Evolutionary conservation across 208 protist genomes (phyloP), one percentile per base, ranked within the genome.

Genomic region (Leishmania amazonensis): DNA sequence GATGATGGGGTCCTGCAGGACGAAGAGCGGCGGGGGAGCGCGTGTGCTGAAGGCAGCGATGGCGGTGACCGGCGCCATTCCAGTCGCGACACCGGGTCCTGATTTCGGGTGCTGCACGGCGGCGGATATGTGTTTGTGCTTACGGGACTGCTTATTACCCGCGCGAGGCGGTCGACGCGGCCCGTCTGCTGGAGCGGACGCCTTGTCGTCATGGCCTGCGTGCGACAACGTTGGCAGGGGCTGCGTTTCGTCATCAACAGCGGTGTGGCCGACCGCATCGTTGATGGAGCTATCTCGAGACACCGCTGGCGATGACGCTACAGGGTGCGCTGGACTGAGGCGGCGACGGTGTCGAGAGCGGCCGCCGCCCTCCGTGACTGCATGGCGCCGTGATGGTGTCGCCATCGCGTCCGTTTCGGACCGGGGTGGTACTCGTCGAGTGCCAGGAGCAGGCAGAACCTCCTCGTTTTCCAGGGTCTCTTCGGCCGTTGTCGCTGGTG

Each of bases 231-330:
- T 45, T 35, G 3, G 38, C 6, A 35, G 19, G 65, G 65, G 31
- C 65, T 71, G 65, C 31, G 17, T 21, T 9, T 47, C 11, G 47
- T 71, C 19, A 47, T 13, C 28, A 15, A 24, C n/a, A 54, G 47
- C 70, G 70, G 28, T 28, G 47, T 38, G 47, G 47, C 47, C 28
- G 28, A n/a, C 42, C 47, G 51, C 49, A 60, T 76, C 47, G 49
- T 60, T 40, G 72, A 60, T 60, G 31, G 72, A 76, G 72, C 72
- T 60, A 8, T 15, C 68, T 31, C 28, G 68, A 42, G 38, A 73
- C 68, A n/a, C 68, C 68, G 68, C 68, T 42, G 68, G 68, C 40
- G 68, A 73, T 24, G 68, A 73, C 68, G 42, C 21, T 7, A 73
- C 42, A 13, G 38, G 68, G 68, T 73, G 68, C 31, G 68, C 68